Conservation (phyloP, 2,329 filamentous ascomycete genomes). For the Colletotrichum godetiae region DNA sequence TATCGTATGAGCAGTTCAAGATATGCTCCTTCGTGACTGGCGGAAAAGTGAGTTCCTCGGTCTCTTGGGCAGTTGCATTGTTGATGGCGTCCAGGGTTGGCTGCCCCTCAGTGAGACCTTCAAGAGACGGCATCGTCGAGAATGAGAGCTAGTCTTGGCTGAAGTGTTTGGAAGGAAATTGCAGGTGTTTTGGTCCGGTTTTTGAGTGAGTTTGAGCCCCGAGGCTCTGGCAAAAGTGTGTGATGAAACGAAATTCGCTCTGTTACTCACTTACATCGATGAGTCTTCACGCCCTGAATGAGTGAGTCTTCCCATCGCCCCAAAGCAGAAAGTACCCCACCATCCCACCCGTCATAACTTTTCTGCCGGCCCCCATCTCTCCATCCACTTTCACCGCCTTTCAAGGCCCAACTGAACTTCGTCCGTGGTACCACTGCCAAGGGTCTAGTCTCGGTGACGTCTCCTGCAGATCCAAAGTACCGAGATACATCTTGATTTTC, state of each 20-base stretch:
- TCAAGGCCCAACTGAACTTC: conserved; percentile 9
- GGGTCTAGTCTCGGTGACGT: conserved; percentile 30
- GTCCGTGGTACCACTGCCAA: conserved; percentile 16
- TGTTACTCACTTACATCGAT: conserved; percentile 30
- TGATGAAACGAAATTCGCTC: not conserved
- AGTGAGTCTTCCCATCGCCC: conserved; percentile 31
- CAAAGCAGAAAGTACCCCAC: conserved; percentile 33
- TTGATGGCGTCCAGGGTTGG: conserved; percentile 28
- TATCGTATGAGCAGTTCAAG: conserved; percentile 92
- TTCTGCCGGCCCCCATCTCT: conserved; percentile 24
- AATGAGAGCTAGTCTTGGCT: not conserved
- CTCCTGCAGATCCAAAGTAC: conserved; percentile 11
- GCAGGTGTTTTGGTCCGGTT: not conserved
- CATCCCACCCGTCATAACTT: conserved; percentile 20
- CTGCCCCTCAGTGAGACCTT: conserved; percentile 36
- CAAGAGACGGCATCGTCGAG: conserved; percentile 46
- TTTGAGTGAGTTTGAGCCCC: not conserved
- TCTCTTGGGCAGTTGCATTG: conserved; percentile 28
- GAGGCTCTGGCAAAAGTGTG: not conserved
- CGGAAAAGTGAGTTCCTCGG: conserved; percentile 73
- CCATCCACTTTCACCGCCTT: conserved; percentile 18
- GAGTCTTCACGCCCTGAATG: conserved; percentile 28
- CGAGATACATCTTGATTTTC: conserved; percentile 22
- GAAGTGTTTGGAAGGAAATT: not conserved
- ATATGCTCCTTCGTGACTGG: conserved; percentile 89